Conservation (phyloP, 2,329 filamentous ascomycete genomes). For the Colletotrichum acutatum region DNA sequence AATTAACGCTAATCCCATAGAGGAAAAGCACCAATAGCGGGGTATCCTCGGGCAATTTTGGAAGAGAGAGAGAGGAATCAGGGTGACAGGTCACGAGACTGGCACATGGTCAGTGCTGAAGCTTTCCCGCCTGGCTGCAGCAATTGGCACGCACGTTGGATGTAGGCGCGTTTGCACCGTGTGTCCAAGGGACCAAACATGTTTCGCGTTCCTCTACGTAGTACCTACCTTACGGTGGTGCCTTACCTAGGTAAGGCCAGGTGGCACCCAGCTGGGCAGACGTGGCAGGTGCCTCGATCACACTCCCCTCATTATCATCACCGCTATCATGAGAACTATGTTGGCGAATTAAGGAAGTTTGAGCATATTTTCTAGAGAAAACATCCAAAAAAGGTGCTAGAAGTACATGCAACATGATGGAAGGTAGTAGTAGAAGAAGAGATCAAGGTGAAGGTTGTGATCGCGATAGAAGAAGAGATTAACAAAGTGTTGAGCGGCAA, state of each 20-base stretch:
- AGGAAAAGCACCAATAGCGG: slow-evolving; percentile 7
- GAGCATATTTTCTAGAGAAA: too few relatives aligned
- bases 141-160: slow-evolving; percentile 1
- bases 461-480: too few relatives aligned
- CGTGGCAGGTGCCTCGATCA: background rate
- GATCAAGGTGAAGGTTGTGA: too few relatives aligned
- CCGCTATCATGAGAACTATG: too few relatives aligned
- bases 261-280: background rate
- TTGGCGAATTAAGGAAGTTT: too few relatives aligned
- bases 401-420: too few relatives aligned
- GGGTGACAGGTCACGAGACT: slow-evolving; percentile 35
- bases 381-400: too few relatives aligned
- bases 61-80: background rate
- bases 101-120: slow-evolving; percentile 19
- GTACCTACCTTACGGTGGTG: too few relatives aligned
- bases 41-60: slow-evolving; percentile 33
- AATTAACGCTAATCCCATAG: slow-evolving; percentile 2
- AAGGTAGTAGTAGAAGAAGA: too few relatives aligned
- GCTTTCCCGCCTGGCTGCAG: slow-evolving; percentile 15
- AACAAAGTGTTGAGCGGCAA: too few relatives aligned
- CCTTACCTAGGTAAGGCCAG: background rate
- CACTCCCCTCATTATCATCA: background rate
- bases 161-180: background rate
- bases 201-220: slow-evolving; percentile 1
- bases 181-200: slow-evolving; percentile 16